phyloP scores from a whole-genome alignment of 2,329 filamentous ascomycete genomes.

The Chrysoporthe deuterocubensis region DNA sequence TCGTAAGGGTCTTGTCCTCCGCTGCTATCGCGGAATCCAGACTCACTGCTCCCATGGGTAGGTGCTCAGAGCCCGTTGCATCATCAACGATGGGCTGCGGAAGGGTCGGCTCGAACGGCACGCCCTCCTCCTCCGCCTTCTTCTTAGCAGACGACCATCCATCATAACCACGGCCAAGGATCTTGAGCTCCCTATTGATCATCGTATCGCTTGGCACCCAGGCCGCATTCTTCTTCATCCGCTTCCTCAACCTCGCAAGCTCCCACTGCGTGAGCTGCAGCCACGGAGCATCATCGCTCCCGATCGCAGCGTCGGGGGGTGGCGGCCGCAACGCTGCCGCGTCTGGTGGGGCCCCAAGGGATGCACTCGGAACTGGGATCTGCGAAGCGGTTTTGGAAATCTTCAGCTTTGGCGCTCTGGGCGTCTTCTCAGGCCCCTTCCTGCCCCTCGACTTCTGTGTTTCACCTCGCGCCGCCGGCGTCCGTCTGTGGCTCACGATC shows the following conservation, averaged over 20 bases:
- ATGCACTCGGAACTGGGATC: constrained; percentile 25
- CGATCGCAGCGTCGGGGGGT: constrained; percentile 61
- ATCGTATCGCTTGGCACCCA: constrained; percentile 87
- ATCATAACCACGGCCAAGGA: constrained; percentile 68
- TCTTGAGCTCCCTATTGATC: constrained; percentile 78
- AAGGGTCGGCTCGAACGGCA: constrained; percentile 56
- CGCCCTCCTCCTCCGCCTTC: constrained; percentile 68
- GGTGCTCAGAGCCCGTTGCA: constrained; percentile 55
- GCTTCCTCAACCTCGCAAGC: constrained; percentile 72
- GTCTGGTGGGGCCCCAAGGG: constrained; percentile 22
- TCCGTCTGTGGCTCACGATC: constrained; percentile 44
- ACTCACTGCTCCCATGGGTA: constrained; percentile 64
- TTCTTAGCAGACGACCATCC: constrained; percentile 65
- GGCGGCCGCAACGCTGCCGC: constrained; percentile 56
- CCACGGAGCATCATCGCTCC: constrained; percentile 66
- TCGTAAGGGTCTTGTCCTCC: constrained; percentile 68
- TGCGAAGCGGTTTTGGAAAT: constrained; percentile 33
- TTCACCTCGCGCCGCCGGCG: constrained; percentile 38
- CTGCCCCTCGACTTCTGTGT: constrained; percentile 52
- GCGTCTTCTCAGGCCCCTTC: constrained; percentile 35
- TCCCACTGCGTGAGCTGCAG: constrained; percentile 68
- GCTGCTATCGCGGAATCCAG: constrained; percentile 55
- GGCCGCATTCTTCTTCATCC: constrained; percentile 90
- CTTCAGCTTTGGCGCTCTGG: constrained; percentile 49
- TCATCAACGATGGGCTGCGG: constrained; percentile 50